Conservation (phyloP, 2,329 filamentous ascomycete species). For the Fusarium sp. region DNA sequence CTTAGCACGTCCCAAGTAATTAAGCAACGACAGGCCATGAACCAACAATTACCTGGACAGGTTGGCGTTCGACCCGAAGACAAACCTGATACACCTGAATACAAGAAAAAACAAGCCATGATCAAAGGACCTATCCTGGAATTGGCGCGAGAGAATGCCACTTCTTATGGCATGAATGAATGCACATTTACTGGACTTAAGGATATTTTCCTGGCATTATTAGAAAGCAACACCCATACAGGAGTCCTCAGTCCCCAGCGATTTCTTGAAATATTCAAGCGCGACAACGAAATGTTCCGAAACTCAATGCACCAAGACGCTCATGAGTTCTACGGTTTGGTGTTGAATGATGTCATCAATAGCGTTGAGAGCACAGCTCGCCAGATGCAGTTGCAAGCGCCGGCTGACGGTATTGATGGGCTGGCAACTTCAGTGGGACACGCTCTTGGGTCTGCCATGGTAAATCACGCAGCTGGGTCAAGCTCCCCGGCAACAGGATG, state of each 20-base stretch:
- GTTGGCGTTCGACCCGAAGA: slow-evolving; percentile 81
- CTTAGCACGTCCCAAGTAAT: slow-evolving; percentile 67
- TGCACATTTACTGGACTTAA: slow-evolving; percentile 94
- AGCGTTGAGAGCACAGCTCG: slow-evolving; percentile 92
- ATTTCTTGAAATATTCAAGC: slow-evolving; percentile 92
- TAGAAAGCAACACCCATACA: slow-evolving; percentile 82
- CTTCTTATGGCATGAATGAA: slow-evolving; percentile 91
- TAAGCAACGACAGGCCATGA: slow-evolving; percentile 68
- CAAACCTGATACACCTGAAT: slow-evolving; percentile 93
- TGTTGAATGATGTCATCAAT: slow-evolving; percentile 95
- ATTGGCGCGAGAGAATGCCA: slow-evolving; percentile 82
- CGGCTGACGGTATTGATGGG: slow-evolving; percentile 50
- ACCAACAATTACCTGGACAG: slow-evolving; percentile 66
- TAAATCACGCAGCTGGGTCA: slow-evolving; percentile 56
- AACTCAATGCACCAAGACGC: slow-evolving; percentile 98
- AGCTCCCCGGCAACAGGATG: slow-evolving; percentile 79
- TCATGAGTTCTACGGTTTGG: slow-evolving; percentile 93
- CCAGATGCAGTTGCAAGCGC: slow-evolving; percentile 61
- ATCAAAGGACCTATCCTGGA: slow-evolving; percentile 88
- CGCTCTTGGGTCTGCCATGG: slow-evolving; percentile 50
- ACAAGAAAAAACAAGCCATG: slow-evolving; percentile 97
- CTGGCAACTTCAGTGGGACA: slow-evolving; percentile 65
- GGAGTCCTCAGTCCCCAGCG: slow-evolving; percentile 93
- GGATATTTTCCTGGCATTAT: slow-evolving; percentile 93
- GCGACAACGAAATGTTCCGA: slow-evolving; percentile 97